Conservation (phyloP, 495 filamentous ascomycete species). For the Xylaria cubensis region DNA sequence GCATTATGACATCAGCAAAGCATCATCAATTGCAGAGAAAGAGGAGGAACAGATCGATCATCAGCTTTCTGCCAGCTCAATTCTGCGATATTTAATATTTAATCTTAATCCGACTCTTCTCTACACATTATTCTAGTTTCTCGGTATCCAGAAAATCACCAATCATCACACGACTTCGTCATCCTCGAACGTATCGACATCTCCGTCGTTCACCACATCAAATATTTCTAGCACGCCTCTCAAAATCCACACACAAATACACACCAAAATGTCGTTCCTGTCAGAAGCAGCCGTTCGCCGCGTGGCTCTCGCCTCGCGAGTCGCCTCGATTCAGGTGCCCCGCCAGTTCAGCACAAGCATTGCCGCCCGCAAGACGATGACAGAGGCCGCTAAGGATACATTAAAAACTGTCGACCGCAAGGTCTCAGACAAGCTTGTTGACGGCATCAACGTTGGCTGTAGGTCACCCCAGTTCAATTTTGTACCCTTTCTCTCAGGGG, state of each 20-base stretch:
- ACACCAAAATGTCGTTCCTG: conserved; percentile 55
- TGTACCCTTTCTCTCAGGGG: too few relatives aligned
- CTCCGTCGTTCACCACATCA: not conserved
- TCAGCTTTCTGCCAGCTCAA: not conserved
- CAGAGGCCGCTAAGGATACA: conserved; percentile 58
- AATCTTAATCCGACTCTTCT: not conserved
- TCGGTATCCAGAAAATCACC: not conserved
- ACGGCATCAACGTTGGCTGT: conserved; percentile 61
- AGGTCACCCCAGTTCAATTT: conserved; percentile 29
- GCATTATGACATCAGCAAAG: conserved; percentile 24
- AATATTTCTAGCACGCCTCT: not conserved
- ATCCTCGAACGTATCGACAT: not conserved
- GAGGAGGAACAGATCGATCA: not conserved
- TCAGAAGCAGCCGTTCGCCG: conserved; percentile 47
- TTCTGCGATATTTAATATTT: conserved; percentile 16
- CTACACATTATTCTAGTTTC: not conserved
- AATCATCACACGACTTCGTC: not conserved
- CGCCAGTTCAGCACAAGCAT: conserved; percentile 53
- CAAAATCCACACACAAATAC: not conserved
- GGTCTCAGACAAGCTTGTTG: conserved; percentile 61
- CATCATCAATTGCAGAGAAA: conserved; percentile 2
- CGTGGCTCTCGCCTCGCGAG: conserved; percentile 44
- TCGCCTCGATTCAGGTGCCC: conserved; percentile 36
- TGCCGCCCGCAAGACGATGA: conserved; percentile 49
- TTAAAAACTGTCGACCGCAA: conserved; percentile 58